phyloP scores from a whole-genome alignment of 306 rosid species.

The Pterocarpus macrocarpus region DNA sequence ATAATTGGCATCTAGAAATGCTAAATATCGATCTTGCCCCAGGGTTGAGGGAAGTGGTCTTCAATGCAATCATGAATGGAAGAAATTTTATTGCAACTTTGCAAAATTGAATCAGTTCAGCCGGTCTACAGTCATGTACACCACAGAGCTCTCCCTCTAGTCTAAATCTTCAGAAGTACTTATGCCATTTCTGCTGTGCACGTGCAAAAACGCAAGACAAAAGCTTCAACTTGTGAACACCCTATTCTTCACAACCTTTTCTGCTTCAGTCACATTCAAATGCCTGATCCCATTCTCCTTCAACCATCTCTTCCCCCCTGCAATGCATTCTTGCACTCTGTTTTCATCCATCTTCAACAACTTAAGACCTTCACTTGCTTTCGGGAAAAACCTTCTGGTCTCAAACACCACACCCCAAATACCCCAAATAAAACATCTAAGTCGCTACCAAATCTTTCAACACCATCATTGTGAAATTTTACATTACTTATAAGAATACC shows the following conservation, averaged over 20 bases:
- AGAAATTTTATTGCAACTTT: slow-evolving; percentile 42
- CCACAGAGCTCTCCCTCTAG: slow-evolving; percentile 41
- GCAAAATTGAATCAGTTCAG: slow-evolving; percentile 55
- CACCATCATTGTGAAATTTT: slow-evolving; percentile 73
- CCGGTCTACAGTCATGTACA: slow-evolving; percentile 52
- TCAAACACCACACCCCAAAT: slow-evolving; percentile 83
- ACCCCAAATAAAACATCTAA: slow-evolving; percentile 83
- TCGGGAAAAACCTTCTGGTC: slow-evolving; percentile 93
- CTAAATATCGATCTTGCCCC: slow-evolving; percentile 5
- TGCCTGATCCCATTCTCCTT: slow-evolving; percentile 68
- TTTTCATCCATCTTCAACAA: slow-evolving; percentile 73
- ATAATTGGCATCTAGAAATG: slow-evolving; percentile 14
- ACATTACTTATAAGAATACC: slow-evolving; percentile 68
- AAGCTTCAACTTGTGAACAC: slow-evolving; percentile 60
- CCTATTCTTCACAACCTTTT: slow-evolving; percentile 75
- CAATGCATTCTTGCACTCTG: slow-evolving; percentile 56
- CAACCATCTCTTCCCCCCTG: slow-evolving; percentile 75
- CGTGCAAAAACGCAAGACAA: slow-evolving; percentile 24
- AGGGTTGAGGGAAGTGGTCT: background rate
- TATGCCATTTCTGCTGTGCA: slow-evolving; percentile 35
- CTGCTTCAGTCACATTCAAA: slow-evolving; percentile 68
- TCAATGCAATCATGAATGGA: background rate
- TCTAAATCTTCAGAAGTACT: slow-evolving; percentile 41
- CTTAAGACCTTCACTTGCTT: slow-evolving; percentile 75
- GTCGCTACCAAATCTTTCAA: slow-evolving; percentile 74